Percentiles rank a stretch among this genome's conserved stretches.
These are phyloP conservation scores for Boletus subparvulus DNA, from an alignment of 768 basidiomycete genomes.

Conservation along the genomic window DNA sequence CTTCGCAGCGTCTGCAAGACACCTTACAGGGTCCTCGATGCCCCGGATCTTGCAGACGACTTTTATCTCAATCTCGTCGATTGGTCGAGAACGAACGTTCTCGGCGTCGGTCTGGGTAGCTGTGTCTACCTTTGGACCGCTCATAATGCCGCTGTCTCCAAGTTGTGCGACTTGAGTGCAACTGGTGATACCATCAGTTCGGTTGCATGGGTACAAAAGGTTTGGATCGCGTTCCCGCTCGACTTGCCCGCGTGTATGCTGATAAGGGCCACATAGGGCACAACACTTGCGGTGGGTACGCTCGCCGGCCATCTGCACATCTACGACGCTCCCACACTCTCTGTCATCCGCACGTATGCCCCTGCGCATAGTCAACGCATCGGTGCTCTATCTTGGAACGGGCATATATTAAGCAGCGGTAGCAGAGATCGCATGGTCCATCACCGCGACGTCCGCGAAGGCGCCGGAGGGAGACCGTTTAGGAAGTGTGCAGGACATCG, in stretches of 20 bases:
- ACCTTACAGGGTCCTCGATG: slow-evolving; percentile 95
- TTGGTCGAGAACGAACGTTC: slow-evolving; percentile 93
- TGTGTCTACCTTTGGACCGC: slow-evolving; percentile 99
- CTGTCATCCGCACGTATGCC: slow-evolving; percentile 76
- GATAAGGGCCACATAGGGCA: slow-evolving; percentile 47
- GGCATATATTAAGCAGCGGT: slow-evolving; percentile 82
- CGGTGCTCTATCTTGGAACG: slow-evolving; percentile 93
- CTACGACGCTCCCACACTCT: slow-evolving; percentile 82
- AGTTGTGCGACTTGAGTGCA: slow-evolving; percentile 77
- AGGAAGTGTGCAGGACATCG: slow-evolving; percentile 71
- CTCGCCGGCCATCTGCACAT: slow-evolving; percentile 87
- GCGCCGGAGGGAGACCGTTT: slow-evolving; percentile 57
- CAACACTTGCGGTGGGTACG: slow-evolving; percentile 90
- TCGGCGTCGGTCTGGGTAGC: slow-evolving; percentile 87
- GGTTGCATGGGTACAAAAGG: slow-evolving; percentile 89
- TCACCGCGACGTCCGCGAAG: slow-evolving; percentile 88
- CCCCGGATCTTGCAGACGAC: slow-evolving; percentile 95
- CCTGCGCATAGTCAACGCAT: slow-evolving; percentile 87
- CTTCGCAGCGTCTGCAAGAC: slow-evolving; percentile 88
- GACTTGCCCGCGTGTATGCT: background rate
- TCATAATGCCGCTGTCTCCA: slow-evolving; percentile 87
- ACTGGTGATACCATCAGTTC: slow-evolving; percentile 78
- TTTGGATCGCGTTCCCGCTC: slow-evolving; percentile 7
- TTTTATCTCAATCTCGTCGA: slow-evolving; percentile 98
- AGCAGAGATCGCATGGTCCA: slow-evolving; percentile 89